A percentile compares a stretch with the other conserved stretches of the same genome.
These are phyloP conservation scores for Phenoliferia sp. DNA, from an alignment of 1,284 basidiomycete genomes.

Conservation along the genomic window DNA sequence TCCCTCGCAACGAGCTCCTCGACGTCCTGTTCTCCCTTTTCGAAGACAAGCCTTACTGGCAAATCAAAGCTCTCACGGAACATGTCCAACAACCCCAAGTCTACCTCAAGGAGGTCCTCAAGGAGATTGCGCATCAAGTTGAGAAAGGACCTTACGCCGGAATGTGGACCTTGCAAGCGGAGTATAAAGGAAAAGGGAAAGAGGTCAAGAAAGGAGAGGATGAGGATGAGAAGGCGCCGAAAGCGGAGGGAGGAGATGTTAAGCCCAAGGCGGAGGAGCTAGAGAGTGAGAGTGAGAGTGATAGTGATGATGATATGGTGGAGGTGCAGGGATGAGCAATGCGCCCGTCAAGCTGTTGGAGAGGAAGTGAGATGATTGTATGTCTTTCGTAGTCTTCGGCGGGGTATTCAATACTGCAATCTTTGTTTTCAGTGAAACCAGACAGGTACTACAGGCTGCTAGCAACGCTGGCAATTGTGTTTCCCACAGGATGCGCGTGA, in stretches of 20 bases:
- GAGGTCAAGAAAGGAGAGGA: neutral
- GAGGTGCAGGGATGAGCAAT: neutral
- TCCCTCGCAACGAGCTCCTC: constrained; percentile 81
- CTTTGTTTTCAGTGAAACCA: no score
- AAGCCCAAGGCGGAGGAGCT: neutral
- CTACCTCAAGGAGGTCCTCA: constrained; percentile 81
- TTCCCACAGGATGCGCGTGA: no score
- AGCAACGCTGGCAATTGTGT: no score
- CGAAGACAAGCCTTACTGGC: constrained; percentile 73
- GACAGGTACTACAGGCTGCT: no score
- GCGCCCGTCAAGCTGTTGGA: no score
- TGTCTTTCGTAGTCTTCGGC: no score
- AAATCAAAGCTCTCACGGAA: constrained; percentile 62
- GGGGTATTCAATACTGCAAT: no score
- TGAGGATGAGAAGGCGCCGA: neutral
- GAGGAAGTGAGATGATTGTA: no score
- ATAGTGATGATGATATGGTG: constrained; percentile 4
- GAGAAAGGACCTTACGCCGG: constrained; percentile 61
- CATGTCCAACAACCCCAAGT: constrained; percentile 84
- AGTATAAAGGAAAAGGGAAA: neutral
- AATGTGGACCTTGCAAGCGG: constrained; percentile 27
- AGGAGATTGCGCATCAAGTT: constrained; percentile 73
- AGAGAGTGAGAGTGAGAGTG: neutral
- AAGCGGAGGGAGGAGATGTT: neutral
- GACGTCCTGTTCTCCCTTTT: constrained; percentile 79